Evolutionary conservation across 257 asterid genomes (phyloP).

Genomic region (Solanum ahanhuiri): DNA sequence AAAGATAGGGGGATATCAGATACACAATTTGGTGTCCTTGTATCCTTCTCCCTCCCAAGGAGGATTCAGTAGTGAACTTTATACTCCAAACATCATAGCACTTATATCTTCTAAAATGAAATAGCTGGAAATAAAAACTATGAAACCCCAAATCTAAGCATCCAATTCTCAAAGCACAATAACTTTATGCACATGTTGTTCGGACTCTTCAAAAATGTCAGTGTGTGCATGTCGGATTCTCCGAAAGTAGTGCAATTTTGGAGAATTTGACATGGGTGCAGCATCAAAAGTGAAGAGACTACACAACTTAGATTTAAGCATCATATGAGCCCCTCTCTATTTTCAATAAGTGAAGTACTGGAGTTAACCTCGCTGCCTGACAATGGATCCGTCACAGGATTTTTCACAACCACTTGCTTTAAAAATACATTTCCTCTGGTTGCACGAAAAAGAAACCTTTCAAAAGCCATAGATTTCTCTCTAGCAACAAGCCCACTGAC

Average conservation of each 20-base stretch:
- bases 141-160: background rate
- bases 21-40: background rate
- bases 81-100: background rate
- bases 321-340: background rate
- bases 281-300: background rate
- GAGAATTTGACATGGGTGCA: background rate
- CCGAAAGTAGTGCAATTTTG: background rate
- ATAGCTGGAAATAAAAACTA: background rate
- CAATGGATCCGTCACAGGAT: conserved; percentile 43
- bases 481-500: conserved; percentile 56
- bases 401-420: conserved; percentile 41
- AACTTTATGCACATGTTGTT: background rate
- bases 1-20: background rate
- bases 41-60: background rate
- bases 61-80: background rate
- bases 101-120: background rate
- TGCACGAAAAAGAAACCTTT: conserved; percentile 53
- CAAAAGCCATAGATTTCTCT: conserved; percentile 48
- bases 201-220: background rate
- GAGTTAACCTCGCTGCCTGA: conserved; percentile 43
- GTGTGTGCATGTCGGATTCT: background rate
- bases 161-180: background rate
- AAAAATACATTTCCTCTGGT: conserved; percentile 63
- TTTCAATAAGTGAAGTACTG: background rate
- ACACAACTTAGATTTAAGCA: background rate